These are phyloP conservation scores for Termitomyces sp. DNA, from an alignment of 768 basidiomycete species.

Conservation along the genomic window DNA sequence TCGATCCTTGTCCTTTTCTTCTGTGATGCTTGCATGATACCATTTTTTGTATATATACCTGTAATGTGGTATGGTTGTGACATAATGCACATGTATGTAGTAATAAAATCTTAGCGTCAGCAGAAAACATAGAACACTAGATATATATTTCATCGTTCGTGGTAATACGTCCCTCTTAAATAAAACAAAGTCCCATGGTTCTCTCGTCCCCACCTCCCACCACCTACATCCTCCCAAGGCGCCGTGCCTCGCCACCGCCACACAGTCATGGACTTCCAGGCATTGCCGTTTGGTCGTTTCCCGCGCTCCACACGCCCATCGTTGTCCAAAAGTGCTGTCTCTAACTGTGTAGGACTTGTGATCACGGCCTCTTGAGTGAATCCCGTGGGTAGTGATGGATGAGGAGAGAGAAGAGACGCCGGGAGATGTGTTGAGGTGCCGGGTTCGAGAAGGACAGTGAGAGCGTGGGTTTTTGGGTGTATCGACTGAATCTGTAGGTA, in stretches of 20 bases:
- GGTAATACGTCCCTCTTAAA: slow-evolving; percentile 35
- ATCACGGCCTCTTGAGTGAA: slow-evolving; percentile 30
- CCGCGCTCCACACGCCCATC: slow-evolving; percentile 41
- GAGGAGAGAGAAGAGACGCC: slow-evolving; percentile 22
- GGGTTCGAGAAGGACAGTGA: slow-evolving; percentile 38
- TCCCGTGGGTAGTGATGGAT: slow-evolving; percentile 21
- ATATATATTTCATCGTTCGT: slow-evolving; percentile 19
- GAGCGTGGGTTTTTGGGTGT: slow-evolving; percentile 30
- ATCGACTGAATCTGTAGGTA: slow-evolving; percentile 29
- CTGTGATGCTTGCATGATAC: background rate
- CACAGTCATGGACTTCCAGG: slow-evolving; percentile 52
- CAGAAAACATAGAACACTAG: background rate
- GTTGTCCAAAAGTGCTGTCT: slow-evolving; percentile 43
- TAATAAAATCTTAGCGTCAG: too few species aligned
- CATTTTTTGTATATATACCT: background rate
- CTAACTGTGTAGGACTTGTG: slow-evolving; percentile 41
- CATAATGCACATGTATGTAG: background rate
- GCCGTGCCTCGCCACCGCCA: slow-evolving; percentile 42
- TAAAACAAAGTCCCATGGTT: slow-evolving; percentile 46
- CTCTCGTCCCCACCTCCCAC: slow-evolving; percentile 36
- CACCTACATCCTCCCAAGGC: slow-evolving; percentile 11
- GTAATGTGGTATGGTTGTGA: background rate
- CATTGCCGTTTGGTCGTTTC: slow-evolving; percentile 41
- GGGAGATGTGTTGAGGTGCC: slow-evolving; percentile 33
- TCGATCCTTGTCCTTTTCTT: background rate